Conservation (phyloP, 2,329 filamentous ascomycete species). For the Xylogone sp. region DNA sequence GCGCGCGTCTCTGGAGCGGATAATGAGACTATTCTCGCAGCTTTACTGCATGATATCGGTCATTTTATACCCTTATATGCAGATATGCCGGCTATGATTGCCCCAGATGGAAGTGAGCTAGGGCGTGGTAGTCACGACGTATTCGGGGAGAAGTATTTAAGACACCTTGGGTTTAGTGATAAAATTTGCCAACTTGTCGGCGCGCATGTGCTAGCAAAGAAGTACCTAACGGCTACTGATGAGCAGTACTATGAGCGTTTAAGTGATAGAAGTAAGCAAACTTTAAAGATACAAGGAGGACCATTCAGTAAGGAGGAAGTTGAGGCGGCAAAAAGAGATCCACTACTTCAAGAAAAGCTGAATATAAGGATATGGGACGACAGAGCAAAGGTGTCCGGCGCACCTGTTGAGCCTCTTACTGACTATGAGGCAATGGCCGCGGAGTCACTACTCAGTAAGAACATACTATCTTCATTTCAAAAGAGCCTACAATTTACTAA, state of each 20-base stretch:
- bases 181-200: conserved; percentile 3
- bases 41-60: conserved; percentile 9
- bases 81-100: conserved; percentile 9
- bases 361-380: conserved; percentile 8
- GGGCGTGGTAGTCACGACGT: conserved; percentile 7
- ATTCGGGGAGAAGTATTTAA: conserved; percentile 4
- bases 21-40: conserved; percentile 7
- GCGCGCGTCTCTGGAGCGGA: conserved; percentile 1
- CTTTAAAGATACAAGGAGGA: conserved; percentile 7
- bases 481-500: not conserved
- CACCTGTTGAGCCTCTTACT: conserved; percentile 1
- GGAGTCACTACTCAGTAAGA: conserved; percentile 4
- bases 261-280: conserved; percentile 8
- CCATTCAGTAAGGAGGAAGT: conserved; percentile 7
- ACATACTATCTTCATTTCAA: not conserved
- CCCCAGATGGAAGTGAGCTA: conserved; percentile 4
- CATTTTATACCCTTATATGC: conserved; percentile 5
- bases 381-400: conserved; percentile 4
- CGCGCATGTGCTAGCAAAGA: conserved; percentile 7
- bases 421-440: conserved; percentile 6
- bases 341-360: conserved; percentile 7
- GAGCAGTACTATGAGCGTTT: conserved; percentile 6
- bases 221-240: conserved; percentile 7
- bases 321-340: conserved; percentile 6
- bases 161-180: conserved; percentile 2